Evolutionary conservation across 169 alveolate species (phyloP).

Genomic region (Eimeria zaria): DNA sequence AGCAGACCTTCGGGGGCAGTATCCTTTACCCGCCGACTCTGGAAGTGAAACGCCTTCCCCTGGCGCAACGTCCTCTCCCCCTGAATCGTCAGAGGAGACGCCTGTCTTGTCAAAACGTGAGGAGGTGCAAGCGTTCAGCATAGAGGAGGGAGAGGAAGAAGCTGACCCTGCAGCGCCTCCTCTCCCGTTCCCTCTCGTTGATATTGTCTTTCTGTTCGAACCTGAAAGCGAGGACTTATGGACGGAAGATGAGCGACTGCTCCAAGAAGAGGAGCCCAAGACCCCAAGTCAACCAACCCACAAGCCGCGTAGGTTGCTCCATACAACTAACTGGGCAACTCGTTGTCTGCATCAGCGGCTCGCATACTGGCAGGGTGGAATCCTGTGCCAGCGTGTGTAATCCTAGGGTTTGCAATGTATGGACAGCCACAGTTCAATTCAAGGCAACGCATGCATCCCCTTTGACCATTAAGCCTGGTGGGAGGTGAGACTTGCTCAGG

Average conservation of each 20-base stretch:
- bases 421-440: background rate
- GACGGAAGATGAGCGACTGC: background rate
- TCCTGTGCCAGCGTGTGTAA: background rate
- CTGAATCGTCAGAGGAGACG: background rate
- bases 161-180: background rate
- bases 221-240: constrained; percentile 22
- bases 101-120: background rate
- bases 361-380: background rate
- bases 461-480: background rate
- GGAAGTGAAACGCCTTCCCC: constrained; percentile 1
- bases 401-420: background rate
- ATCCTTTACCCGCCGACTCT: constrained; percentile 2
- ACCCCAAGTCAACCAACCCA: background rate
- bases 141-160: background rate
- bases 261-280: constrained; percentile 19
- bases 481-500: background rate
- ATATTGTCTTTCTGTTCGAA: constrained; percentile 53
- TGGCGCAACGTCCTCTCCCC: background rate
- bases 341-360: background rate
- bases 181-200: background rate
- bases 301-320: background rate
- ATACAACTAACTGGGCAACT: background rate
- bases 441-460: background rate
- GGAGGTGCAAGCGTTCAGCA: background rate
- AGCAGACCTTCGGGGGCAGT: background rate